phyloP scores from a whole-genome alignment of 2,329 filamentous ascomycete species.

The Zopfia rhizophila region DNA sequence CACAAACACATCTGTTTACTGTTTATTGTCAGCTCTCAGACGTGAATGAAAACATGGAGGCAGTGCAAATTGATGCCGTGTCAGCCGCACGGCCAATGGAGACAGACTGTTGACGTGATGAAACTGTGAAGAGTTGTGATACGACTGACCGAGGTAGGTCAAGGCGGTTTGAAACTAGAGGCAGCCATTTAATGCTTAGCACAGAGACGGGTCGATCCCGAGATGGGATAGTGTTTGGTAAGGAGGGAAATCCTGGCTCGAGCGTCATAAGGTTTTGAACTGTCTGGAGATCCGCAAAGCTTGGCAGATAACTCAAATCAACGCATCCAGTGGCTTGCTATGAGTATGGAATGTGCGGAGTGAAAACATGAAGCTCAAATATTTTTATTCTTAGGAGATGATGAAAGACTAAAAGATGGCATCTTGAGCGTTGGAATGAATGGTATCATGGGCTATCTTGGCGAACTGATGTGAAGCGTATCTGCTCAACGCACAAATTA shows the following conservation, averaged over 20 bases:
- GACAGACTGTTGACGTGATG: slow-evolving; percentile 13
- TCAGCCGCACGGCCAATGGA: slow-evolving; percentile 9
- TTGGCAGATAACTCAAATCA: slow-evolving; percentile 37
- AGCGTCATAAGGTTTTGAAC: slow-evolving; percentile 32
- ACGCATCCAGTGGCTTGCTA: too few relatives aligned
- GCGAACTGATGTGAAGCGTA: too few relatives aligned
- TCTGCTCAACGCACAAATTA: too few relatives aligned
- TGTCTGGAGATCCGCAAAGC: slow-evolving; percentile 29
- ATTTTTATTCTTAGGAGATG: too few relatives aligned
- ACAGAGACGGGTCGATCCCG: slow-evolving; percentile 2
- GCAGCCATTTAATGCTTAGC: slow-evolving; percentile 8
- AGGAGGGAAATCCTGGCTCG: slow-evolving; percentile 8
- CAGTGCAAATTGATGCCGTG: slow-evolving; percentile 10
- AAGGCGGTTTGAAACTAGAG: slow-evolving; percentile 3
- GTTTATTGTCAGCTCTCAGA: slow-evolving; percentile 20
- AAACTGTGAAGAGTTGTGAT: slow-evolving; percentile 21
- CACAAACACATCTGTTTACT: slow-evolving; percentile 24
- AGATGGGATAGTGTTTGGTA: slow-evolving; percentile 4
- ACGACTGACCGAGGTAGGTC: slow-evolving; percentile 5
- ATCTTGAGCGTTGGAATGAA: too few relatives aligned
- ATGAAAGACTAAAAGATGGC: too few relatives aligned
- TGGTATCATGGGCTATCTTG: too few relatives aligned
- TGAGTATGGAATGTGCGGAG: too few relatives aligned
- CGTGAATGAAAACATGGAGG: slow-evolving; percentile 7
- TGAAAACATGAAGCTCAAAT: too few relatives aligned